A percentile compares a stretch with the other conserved stretches of the same genome.
Evolutionary conservation across 2,329 filamentous ascomycete genomes (phyloP).

Genomic region (Diplodia scrobiculata): DNA sequence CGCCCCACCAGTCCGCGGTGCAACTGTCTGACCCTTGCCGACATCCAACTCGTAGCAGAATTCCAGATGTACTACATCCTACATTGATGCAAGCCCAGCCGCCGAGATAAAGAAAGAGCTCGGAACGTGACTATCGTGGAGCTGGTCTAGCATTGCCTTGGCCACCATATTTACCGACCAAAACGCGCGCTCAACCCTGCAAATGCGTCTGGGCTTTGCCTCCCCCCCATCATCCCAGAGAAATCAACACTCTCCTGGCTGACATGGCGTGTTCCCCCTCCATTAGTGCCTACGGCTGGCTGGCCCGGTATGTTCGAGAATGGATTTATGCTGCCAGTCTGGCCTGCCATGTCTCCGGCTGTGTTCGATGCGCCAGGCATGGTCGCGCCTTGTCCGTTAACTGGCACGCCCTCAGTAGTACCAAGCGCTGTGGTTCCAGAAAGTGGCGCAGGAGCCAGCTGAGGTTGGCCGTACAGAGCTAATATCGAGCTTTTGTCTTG

Average conservation of each 20-base stretch:
- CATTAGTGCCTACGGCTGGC: constrained; percentile 32
- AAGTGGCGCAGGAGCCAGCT: constrained; percentile 52
- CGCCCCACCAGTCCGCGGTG: not conserved
- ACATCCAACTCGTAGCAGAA: not conserved
- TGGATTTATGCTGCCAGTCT: constrained; percentile 59
- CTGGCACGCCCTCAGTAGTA: constrained; percentile 34
- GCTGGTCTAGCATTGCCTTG: not conserved
- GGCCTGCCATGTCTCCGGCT: constrained; percentile 31
- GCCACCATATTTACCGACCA: not conserved
- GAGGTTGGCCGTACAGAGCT: constrained; percentile 69
- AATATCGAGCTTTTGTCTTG: constrained; percentile 75
- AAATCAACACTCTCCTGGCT: constrained; percentile 72
- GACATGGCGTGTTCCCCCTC: constrained; percentile 46
- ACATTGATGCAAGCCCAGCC: not conserved
- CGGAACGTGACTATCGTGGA: not conserved
- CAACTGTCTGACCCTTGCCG: not conserved
- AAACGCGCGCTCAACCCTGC: constrained; percentile 66
- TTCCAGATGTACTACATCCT: not conserved
- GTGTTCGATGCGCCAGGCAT: constrained; percentile 39
- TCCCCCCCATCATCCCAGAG: constrained; percentile 63
- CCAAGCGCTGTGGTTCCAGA: constrained; percentile 34
- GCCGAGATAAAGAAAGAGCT: not conserved
- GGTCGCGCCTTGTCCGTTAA: constrained; percentile 42
- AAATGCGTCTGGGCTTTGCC: constrained; percentile 80
- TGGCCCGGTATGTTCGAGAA: constrained; percentile 44